Conservation (phyloP, 768 basidiomycete genomes). For the Nidularia pulvinata region DNA sequence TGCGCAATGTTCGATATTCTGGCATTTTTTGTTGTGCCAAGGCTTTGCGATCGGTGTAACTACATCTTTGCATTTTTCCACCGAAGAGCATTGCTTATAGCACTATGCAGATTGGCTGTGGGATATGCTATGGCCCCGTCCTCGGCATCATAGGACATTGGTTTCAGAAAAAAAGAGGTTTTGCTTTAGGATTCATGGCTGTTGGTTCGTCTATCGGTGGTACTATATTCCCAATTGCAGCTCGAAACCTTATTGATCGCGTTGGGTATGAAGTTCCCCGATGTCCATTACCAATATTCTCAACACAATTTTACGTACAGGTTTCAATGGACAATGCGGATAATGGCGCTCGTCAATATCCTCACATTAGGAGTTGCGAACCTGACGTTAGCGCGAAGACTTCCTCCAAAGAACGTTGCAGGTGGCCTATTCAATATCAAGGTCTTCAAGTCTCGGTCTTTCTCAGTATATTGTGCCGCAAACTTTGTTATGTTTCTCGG, state of each 20-base stretch:
- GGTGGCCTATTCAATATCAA: slow-evolving; percentile 54
- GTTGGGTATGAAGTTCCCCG: slow-evolving; percentile 43
- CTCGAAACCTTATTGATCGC: slow-evolving; percentile 46
- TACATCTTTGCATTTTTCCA: slow-evolving; percentile 1
- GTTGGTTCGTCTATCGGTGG: slow-evolving; percentile 63
- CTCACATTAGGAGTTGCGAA: slow-evolving; percentile 48
- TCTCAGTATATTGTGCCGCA: slow-evolving; percentile 48
- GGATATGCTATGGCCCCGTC: slow-evolving; percentile 43
- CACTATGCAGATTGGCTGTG: slow-evolving; percentile 12
- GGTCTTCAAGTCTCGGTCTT: slow-evolving; percentile 44
- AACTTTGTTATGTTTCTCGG: slow-evolving; percentile 54
- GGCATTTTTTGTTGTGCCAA: slow-evolving; percentile 69
- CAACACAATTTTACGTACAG: slow-evolving; percentile 21
- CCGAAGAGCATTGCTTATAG: not conserved
- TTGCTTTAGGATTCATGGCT: slow-evolving; percentile 55
- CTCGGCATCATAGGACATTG: slow-evolving; percentile 58
- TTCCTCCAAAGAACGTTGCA: slow-evolving; percentile 47
- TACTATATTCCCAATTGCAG: slow-evolving; percentile 57
- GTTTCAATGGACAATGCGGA: slow-evolving; percentile 71
- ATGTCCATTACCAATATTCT: not conserved
- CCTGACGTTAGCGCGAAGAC: slow-evolving; percentile 39
- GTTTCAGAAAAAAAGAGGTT: slow-evolving; percentile 54
- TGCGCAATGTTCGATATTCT: slow-evolving; percentile 59
- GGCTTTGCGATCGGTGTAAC: slow-evolving; percentile 58
- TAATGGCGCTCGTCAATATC: slow-evolving; percentile 58